A percentile compares a stretch with the other conserved stretches of the same genome.
phyloP scores from a whole-genome alignment of 78 protist species.

The Chrysochromulina parva region DNA sequence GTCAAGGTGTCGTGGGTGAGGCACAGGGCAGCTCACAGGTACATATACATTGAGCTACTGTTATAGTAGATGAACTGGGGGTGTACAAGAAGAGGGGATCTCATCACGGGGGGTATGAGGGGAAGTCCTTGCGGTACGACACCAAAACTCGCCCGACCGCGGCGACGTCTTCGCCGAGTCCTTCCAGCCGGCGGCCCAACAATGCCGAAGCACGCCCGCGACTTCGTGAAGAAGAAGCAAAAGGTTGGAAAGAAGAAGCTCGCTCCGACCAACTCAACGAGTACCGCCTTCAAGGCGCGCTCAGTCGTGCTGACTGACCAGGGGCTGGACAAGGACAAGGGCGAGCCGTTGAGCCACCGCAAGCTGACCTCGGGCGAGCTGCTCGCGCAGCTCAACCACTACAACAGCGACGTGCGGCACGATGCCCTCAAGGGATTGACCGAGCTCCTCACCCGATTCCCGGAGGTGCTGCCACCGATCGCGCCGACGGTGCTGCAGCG shows the following conservation, averaged over 20 bases:
- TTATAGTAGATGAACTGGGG: too few relatives aligned
- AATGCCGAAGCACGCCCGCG: not conserved
- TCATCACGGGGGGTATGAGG: too few relatives aligned
- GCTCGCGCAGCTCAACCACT: not conserved
- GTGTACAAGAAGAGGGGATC: too few relatives aligned
- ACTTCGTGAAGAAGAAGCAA: not conserved
- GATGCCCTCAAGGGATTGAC: not conserved
- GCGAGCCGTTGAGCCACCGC: not conserved
- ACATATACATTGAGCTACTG: too few relatives aligned
- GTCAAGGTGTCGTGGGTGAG: too few relatives aligned
- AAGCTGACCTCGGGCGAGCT: not conserved
- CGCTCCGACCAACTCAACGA: not conserved
- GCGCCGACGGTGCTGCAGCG: not conserved
- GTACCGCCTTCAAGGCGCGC: not conserved
- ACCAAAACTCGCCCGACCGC: too few relatives aligned
- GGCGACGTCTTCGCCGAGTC: too few relatives aligned
- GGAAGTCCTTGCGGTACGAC: too few relatives aligned
- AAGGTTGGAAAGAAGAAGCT: conserved; percentile 18
- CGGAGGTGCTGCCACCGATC: not conserved
- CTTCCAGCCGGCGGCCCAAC: too few relatives aligned
- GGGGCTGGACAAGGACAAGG: not conserved
- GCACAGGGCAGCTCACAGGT: too few relatives aligned
- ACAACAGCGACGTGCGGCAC: not conserved
- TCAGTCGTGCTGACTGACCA: not conserved
- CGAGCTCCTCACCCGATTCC: not conserved